phyloP scores from a whole-genome alignment of 192 early-diverging fungal genomes.

The Coemansia guatemalensis region DNA sequence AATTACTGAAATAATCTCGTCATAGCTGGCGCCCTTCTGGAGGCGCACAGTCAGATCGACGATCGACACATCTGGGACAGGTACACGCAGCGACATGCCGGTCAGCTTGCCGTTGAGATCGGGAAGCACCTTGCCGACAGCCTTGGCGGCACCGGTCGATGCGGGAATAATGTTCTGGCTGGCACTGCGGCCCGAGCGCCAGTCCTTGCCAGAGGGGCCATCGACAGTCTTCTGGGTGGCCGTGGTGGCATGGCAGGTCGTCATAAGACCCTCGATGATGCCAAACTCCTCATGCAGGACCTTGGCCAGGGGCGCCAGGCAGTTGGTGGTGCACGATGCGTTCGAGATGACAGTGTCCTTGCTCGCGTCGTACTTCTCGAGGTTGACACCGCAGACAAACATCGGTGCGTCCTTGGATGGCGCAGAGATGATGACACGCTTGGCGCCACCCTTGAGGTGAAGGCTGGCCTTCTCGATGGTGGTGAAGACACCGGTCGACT shows the following conservation, averaged over 20 bases:
- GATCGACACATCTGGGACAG: constrained; percentile 91
- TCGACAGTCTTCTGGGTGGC: constrained; percentile 99
- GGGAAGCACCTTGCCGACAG: constrained; percentile 98
- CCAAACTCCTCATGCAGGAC: constrained; percentile 95
- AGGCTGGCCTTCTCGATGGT: constrained; percentile 78
- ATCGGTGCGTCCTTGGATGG: constrained; percentile 96
- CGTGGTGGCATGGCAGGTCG: constrained; percentile 96
- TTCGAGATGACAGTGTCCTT: constrained; percentile 89
- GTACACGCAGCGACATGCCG: constrained; percentile 98
- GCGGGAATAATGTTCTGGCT: constrained; percentile 98
- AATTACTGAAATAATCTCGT: too few species aligned
- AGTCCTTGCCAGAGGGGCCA: constrained; percentile 95
- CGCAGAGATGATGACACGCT: constrained; percentile 99
- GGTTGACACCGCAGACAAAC: constrained; percentile 98
- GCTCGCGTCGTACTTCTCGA: constrained; percentile 83
- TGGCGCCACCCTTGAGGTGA: constrained; percentile 92
- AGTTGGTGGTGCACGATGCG: constrained; percentile 99
- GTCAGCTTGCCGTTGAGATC: constrained; percentile 93
- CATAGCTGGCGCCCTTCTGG: constrained; percentile 85
- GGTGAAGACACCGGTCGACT: constrained; percentile 99
- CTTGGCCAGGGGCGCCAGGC: constrained; percentile 96
- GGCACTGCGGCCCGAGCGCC: constrained; percentile 96
- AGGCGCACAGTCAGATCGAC: constrained; percentile 95
- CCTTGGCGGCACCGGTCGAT: constrained; percentile 98
- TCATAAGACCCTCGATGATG: constrained; percentile 97